These are phyloP conservation scores for Dryas drummondii DNA, from an alignment of 306 rosid genomes.

Conservation along the genomic window DNA sequence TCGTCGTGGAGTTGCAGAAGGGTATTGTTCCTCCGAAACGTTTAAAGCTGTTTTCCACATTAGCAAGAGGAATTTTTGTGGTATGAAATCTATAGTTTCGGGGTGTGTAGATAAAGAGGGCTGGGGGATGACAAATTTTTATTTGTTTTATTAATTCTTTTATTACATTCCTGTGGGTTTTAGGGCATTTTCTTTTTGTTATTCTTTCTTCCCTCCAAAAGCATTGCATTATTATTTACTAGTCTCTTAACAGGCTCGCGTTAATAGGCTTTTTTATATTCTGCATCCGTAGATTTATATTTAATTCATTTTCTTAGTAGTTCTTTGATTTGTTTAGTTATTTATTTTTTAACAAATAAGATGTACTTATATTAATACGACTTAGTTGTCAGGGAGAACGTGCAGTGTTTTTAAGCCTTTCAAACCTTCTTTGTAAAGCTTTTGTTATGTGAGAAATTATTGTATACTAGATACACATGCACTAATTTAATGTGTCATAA, in stretches of 20 bases:
- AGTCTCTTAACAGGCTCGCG: neutral
- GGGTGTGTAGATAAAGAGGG: conserved; percentile 58
- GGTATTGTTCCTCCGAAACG: conserved; percentile 28
- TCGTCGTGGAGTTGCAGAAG: conserved; percentile 26
- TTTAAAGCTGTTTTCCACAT: conserved; percentile 32
- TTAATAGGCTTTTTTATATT: too few species aligned
- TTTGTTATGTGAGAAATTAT: too few species aligned
- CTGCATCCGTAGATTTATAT: too few species aligned
- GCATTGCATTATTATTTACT: conserved; percentile 21
- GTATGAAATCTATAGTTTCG: conserved; percentile 33
- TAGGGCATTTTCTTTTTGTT: conserved; percentile 32
- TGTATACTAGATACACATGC: too few species aligned
- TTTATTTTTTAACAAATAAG: too few species aligned
- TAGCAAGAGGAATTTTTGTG: conserved; percentile 41
- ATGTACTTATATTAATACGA: too few species aligned
- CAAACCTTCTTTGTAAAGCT: too few species aligned
- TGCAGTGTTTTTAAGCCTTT: too few species aligned
- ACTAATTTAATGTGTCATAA: too few species aligned
- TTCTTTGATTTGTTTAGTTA: too few species aligned
- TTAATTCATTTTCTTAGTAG: too few species aligned
- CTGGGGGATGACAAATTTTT: conserved; percentile 53
- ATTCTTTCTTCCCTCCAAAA: conserved; percentile 12
- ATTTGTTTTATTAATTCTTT: conserved; percentile 75
- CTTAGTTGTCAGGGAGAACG: too few species aligned
- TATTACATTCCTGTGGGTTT: conserved; percentile 51